A percentile compares a stretch with the other conserved stretches of the same genome.
phyloP scores from a whole-genome alignment of 768 basidiomycete genomes.

The Boletus rubroflammeus region DNA sequence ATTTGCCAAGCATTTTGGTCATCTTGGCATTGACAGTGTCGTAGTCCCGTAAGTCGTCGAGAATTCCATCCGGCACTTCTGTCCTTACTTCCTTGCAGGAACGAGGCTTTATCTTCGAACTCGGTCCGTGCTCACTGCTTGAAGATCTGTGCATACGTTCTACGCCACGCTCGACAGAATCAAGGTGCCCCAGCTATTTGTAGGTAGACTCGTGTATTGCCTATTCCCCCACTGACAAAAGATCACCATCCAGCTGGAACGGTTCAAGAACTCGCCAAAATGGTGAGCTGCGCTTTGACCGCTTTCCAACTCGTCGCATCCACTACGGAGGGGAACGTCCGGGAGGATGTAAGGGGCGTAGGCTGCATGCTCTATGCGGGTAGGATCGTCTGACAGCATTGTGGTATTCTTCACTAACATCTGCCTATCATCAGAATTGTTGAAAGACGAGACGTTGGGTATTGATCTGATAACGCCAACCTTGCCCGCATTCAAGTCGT shows the following conservation, averaged over 20 bases:
- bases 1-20: conserved; percentile 45
- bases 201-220: conserved; percentile 25
- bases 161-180: conserved; percentile 67
- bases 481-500: conserved; percentile 70
- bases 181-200: conserved; percentile 50
- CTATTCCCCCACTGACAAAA: conserved; percentile 9
- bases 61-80: not conserved
- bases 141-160: conserved; percentile 75
- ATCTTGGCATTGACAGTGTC: conserved; percentile 24
- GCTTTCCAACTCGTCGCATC: conserved; percentile 59
- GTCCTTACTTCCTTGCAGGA: conserved; percentile 7
- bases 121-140: conserved; percentile 62
- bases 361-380: conserved; percentile 78
- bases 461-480: conserved; percentile 79
- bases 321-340: conserved; percentile 48
- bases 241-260: conserved; percentile 43
- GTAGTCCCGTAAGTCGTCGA: conserved; percentile 17
- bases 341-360: conserved; percentile 77
- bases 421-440: conserved; percentile 49
- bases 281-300: conserved; percentile 62
- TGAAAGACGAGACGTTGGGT: conserved; percentile 82
- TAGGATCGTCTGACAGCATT: conserved; percentile 25
- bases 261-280: conserved; percentile 51
- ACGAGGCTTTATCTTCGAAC: conserved; percentile 33
- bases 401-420: not conserved